phyloP scores from a whole-genome alignment of 805 yeast species.

The baker's yeast (Saccharomyces cerevisiae) region DNA sequence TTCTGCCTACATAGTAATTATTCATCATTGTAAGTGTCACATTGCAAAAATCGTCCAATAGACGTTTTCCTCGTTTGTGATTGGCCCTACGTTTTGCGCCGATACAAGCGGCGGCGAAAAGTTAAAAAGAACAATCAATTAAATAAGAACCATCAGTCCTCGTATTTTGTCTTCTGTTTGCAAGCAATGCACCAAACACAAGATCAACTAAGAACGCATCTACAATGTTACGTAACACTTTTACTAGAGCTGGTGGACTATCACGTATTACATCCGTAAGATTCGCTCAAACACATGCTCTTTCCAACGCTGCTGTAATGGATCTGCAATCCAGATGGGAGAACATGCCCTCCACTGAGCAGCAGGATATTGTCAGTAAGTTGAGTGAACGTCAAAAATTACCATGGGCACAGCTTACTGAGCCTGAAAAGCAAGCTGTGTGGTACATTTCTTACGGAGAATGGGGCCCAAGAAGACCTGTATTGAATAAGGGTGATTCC shows the following conservation, averaged over 20 bases:
- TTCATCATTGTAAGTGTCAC: background rate
- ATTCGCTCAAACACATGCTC: constrained; percentile 43
- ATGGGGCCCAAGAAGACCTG: constrained; percentile 99
- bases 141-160: background rate
- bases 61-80: background rate
- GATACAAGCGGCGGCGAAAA: background rate
- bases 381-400: constrained; percentile 86
- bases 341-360: constrained; percentile 76
- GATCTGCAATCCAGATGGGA: constrained; percentile 92
- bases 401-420: constrained; percentile 84
- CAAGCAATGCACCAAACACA: background rate
- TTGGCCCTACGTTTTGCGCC: background rate
- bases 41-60: background rate
- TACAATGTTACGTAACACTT: constrained; percentile 26
- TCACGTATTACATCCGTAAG: constrained; percentile 30
- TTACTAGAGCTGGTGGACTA: constrained; percentile 17
- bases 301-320: constrained; percentile 84
- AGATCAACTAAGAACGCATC: background rate
- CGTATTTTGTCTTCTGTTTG: background rate
- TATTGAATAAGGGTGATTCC: constrained; percentile 78
- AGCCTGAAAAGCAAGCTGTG: constrained; percentile 90
- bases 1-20: background rate
- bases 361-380: constrained; percentile 72
- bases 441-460: constrained; percentile 96
- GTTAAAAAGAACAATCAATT: background rate